Conservation (phyloP, 2,329 filamentous ascomycete genomes). For the Phyllosticta citrichinensis region DNA sequence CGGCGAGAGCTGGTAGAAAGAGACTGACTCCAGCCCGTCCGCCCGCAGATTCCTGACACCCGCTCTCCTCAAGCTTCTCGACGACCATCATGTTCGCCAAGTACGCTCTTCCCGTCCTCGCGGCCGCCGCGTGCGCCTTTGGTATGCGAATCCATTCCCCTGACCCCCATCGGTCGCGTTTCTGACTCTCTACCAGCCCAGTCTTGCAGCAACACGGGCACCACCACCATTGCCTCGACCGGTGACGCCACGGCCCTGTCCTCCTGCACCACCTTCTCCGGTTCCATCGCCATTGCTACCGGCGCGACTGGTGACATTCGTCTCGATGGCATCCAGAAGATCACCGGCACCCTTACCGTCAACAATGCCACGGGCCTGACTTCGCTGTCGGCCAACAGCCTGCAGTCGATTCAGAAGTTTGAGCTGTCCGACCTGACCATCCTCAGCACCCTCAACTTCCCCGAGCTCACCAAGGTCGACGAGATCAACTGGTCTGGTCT, state of each 20-base stretch:
- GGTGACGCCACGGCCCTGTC: conserved; percentile 51
- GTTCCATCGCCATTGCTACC: conserved; percentile 55
- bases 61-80: conserved; percentile 17
- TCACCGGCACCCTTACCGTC: conserved; percentile 46
- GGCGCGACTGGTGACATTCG: conserved; percentile 47
- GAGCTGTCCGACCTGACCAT: conserved; percentile 56
- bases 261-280: conserved; percentile 58
- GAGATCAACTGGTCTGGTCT: conserved; percentile 64
- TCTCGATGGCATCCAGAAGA: conserved; percentile 51
- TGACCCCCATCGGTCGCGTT: neutral
- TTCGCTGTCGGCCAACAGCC: conserved; percentile 49
- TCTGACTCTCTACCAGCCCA: conserved; percentile 14
- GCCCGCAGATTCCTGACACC: conserved; percentile 18
- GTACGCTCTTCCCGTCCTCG: conserved; percentile 47
- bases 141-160: conserved; percentile 31
- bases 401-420: conserved; percentile 63
- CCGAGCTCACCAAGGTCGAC: conserved; percentile 53
- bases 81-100: conserved; percentile 43
- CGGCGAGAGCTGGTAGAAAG: neutral
- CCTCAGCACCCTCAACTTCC: conserved; percentile 59
- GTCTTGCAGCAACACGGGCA: conserved; percentile 35
- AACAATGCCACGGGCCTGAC: conserved; percentile 51
- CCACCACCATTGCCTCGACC: conserved; percentile 48
- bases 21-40: conserved; percentile 12
- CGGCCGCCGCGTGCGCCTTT: conserved; percentile 41